phyloP scores from a whole-genome alignment of 768 basidiomycete species.

The Trichaptum fuscoviolaceum region DNA sequence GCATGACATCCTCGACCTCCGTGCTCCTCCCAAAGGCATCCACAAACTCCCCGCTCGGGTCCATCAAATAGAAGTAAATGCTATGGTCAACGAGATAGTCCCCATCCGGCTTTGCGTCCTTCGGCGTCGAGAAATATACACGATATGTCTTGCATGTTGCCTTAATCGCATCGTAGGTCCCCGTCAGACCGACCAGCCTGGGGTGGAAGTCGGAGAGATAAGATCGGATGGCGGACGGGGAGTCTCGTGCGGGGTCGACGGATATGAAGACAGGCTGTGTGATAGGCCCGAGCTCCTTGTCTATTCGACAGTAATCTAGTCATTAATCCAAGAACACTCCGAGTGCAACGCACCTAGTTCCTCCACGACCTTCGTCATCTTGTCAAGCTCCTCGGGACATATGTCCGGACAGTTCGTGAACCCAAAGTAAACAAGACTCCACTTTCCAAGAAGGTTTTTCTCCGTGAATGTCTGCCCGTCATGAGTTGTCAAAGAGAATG shows the following conservation, averaged over 20 bases:
- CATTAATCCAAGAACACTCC: not conserved
- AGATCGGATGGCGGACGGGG: conserved; percentile 48
- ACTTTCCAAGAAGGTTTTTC: conserved; percentile 79
- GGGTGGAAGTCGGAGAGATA: conserved; percentile 89
- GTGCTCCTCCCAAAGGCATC: conserved; percentile 93
- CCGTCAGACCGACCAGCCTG: conserved; percentile 81
- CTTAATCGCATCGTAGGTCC: conserved; percentile 81
- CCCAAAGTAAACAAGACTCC: conserved; percentile 95
- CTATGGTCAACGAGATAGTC: conserved; percentile 98
- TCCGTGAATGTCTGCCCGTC: conserved; percentile 73
- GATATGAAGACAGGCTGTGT: conserved; percentile 93
- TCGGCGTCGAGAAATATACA: conserved; percentile 97
- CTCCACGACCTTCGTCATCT: conserved; percentile 76
- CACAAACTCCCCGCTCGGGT: conserved; percentile 88
- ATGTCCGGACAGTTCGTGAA: conserved; percentile 99
- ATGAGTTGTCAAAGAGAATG: conserved; percentile 72
- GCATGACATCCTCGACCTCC: conserved; percentile 60
- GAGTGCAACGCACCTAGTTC: conserved; percentile 51
- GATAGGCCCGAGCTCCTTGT: conserved; percentile 60
- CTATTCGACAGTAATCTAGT: conserved; percentile 31
- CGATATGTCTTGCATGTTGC: conserved; percentile 91
- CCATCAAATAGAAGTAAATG: conserved; percentile 98
- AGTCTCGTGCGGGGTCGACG: conserved; percentile 93
- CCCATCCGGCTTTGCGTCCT: conserved; percentile 76
- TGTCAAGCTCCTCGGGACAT: conserved; percentile 96